These are phyloP conservation scores for Adansonia grandidieri DNA, from an alignment of 441 rosid species.

Conservation along the genomic window DNA sequence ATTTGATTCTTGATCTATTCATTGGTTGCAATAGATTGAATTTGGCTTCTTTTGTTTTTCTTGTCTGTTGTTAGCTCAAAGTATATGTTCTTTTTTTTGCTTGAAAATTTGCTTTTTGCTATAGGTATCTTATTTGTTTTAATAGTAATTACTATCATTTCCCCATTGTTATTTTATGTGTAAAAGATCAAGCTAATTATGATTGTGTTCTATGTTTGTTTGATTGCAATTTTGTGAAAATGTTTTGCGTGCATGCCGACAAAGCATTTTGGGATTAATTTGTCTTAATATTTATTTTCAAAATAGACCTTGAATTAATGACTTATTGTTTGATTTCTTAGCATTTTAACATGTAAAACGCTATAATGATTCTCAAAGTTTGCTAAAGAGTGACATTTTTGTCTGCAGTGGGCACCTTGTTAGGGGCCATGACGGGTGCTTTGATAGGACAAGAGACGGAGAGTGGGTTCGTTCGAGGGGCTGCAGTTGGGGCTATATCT, in stretches of 20 bases:
- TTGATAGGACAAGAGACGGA: conserved; percentile 98
- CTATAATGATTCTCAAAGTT: conserved; percentile 1
- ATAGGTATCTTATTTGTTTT: not conserved
- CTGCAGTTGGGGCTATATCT: conserved; percentile 96
- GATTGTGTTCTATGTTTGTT: not conserved
- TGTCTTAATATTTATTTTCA: conserved; percentile 21
- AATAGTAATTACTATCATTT: not conserved
- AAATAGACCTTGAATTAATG: not conserved
- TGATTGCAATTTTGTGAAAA: conserved; percentile 5
- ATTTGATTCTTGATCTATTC: conserved; percentile 19
- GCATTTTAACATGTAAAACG: not conserved
- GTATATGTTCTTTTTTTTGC: too few relatives aligned
- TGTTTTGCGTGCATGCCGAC: conserved; percentile 18
- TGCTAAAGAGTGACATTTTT: conserved; percentile 23
- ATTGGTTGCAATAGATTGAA: conserved; percentile 9
- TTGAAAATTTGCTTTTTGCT: too few relatives aligned
- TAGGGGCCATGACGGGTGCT: conserved; percentile 98
- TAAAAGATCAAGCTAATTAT: not conserved
- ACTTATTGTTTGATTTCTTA: conserved; percentile 17
- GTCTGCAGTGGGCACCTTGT: conserved; percentile 84
- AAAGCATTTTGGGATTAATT: conserved; percentile 19
- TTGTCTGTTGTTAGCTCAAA: not conserved
- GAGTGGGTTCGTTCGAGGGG: conserved; percentile 94
- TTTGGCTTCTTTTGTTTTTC: conserved; percentile 13
- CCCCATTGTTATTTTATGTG: too few relatives aligned